Percentiles rank a stretch among this genome's conserved stretches.
These are phyloP conservation scores for Nepenthes mirabilis DNA, from an alignment of 148 eudicot genomes.

Conservation along the genomic window DNA sequence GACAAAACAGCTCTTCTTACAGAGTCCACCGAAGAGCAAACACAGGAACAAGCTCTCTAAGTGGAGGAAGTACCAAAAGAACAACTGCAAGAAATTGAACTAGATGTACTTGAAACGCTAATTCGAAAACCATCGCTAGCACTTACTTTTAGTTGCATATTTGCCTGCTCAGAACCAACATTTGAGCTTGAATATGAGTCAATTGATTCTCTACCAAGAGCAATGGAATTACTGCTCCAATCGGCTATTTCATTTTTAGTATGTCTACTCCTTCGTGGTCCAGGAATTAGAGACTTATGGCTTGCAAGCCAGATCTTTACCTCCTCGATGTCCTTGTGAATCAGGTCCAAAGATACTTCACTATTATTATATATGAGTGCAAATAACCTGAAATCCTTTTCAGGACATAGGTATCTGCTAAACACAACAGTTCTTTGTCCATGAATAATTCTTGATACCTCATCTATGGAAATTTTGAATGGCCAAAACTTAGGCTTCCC, in stretches of 20 bases:
- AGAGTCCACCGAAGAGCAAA: too few relatives aligned
- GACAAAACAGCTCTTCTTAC: too few relatives aligned
- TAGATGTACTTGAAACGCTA: conserved; percentile 26
- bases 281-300: conserved; percentile 39
- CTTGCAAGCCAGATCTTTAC: conserved; percentile 8
- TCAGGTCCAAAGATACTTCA: too few relatives aligned
- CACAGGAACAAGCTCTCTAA: too few relatives aligned
- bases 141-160: conserved; percentile 19
- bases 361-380: background rate
- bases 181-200: conserved; percentile 15
- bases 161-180: conserved; percentile 14
- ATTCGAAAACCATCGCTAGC: conserved; percentile 25
- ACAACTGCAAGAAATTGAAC: background rate
- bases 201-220: conserved; percentile 3
- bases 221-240: conserved; percentile 19
- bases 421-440: conserved; percentile 23
- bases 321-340: too few relatives aligned
- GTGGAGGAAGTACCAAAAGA: too few relatives aligned
- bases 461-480: too few relatives aligned
- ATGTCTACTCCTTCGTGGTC: conserved; percentile 42
- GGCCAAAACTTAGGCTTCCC: too few relatives aligned
- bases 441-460: too few relatives aligned
- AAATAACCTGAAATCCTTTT: conserved; percentile 60
- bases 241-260: conserved; percentile 37
- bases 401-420: conserved; percentile 49